Base-by-base conservation (phyloP, 2,329 filamentous ascomycete genomes). In the Trichoderma sp. region DNA sequence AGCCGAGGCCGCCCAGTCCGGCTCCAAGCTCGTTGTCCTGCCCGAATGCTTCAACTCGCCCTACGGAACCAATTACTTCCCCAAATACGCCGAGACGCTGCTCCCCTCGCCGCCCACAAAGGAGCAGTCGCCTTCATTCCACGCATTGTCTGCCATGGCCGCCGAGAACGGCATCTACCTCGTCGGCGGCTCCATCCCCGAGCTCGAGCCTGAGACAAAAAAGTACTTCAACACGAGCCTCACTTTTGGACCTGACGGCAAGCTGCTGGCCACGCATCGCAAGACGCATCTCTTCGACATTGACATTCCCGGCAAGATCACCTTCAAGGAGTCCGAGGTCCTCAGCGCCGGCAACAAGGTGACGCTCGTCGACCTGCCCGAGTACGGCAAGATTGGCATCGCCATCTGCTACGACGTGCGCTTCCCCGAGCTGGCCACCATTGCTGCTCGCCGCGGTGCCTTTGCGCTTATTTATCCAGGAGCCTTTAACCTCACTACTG, bases 1-100 rank as follows among this genome's bases (percentile, higher is more conserved):
- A 70, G 87, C 93, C 72, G 90, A 93, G 79, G 95, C 96, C 5
- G 91, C 93, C 29, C 80, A 83, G 31, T 83, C 83, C 4, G 95
- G 95, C 73, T 93, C 95, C 70, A 89, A 92, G 69, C 89, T 99
- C 70, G 90, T 98, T 73, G 93, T 98, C 40, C 88, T 99, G 21
- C 96, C 96, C 43, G 96, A 99, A 83, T 99, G 96, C 86, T 99
- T 99, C 89, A 99, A 99, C 84, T 96, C 92, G 53, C 96, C 96
- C 10, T 99, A 99, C 81, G 96, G 96, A 73, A 94, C 90, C 73
- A 80, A 93, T 77, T 94, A 91, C 85, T 99, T 99, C 82, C 91
- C 94, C 66, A 88, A 90, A 71, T 98, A 98, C 80, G 94, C 96
- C 73, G 96, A 99, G 81, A 91, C 89, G 1, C 89, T 98, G n/a